Evolutionary conservation across 2,329 filamentous ascomycete genomes (phyloP), one percentile per base, ranked within the genome.

Genomic region (Fusarium sp.): DNA sequence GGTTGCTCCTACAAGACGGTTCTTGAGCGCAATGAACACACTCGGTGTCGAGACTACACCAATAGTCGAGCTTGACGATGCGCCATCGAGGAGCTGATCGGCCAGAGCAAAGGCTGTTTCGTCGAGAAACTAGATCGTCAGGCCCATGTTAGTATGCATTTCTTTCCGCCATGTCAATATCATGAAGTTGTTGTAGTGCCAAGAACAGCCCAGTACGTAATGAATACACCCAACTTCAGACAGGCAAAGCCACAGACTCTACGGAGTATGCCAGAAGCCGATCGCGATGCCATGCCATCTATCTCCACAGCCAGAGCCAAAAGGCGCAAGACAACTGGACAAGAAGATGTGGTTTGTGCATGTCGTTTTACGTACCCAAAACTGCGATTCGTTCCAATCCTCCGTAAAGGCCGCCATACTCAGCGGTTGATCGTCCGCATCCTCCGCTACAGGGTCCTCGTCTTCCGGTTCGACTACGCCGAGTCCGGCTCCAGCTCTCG

Each of bases 321-420:
- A 57, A 51, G 31, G 20, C 54, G 55, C 26, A 51, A 65, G 51
- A 44, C 60, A 35, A 72, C 38, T 71, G 64, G 64, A 60, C 44
- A 22, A 38, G 26, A 28, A 28, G 26, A 15, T n/a, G 33, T 11
- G 22, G 22, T 47, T 62, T 70, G 55, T 53, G 38, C 57, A 53
- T 14, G 30, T 39, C 26, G 36, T 60, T 55, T 66, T 69, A 79
- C 85, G 42, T 85, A 93, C 91, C 93, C 93, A 96, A 78, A 96
- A 96, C 82, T 95, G 93, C 70, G 89, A 92, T 77, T 92, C 89
- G 78, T 95, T 93, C 93, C 93, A 96, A 81, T 95, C 91, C 81
- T 95, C 93, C 3, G 86, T 86, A 77, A 95, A 96, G 3, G 88
- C 84, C 35, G 92, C 89, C 89, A 95, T 95, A 22, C 83, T 85